Base-by-base conservation (phyloP, 2,329 filamentous ascomycete species). In the Pyrenophora tritici-repentis region DNA sequence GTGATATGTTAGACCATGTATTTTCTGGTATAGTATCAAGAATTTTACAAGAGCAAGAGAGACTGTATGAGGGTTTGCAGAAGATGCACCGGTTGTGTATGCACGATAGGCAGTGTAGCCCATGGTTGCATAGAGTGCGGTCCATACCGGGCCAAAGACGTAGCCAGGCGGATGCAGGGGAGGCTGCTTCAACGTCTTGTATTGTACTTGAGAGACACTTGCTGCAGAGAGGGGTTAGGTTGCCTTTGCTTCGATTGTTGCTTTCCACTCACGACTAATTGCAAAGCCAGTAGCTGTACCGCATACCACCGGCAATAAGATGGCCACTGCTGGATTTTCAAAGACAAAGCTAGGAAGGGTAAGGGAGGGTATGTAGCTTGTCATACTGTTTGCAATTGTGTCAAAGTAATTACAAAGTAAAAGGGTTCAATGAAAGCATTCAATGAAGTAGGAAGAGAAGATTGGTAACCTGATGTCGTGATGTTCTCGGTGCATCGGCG, bases 101-200 rank as follows among this genome's bases (percentile, higher is more conserved):
- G 89, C 90, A 38, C 90, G 87, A 75, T 96, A 87, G 31, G 91
- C 87, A 17, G 90, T 88, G 73, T 94, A 97, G 52, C 93, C 93
- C 90, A 96, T 97, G 16, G 89, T 73, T 2, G 78, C 77, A 66
- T 86, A 86, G 13, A 86, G 75, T 3, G 75, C 56, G 7, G 82
- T 84, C 83, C 83, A 86, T 45, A 79, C 78, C 9, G 83, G 82
- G 2, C 79, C 81, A 59, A 85, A 86, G 29, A 84, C 70, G 75
- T 79, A 82, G 29, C 80, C 75, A 5, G 83, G 83, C 6, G 83
- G 83, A 44, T 78, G 74, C 39, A 79, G 68, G n/a, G 82, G 81
- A 0, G 82, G 82, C 69, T 92, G 89, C 71, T 85, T 87, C 53
- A 92, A 76, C 2, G 80, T 77, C 42, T 79, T 70, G 71, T 91